Evolutionary conservation across 2,329 filamentous ascomycete species (phyloP), one percentile per base, ranked within the genome.

Genomic region (Botrytis hyacinthi): DNA sequence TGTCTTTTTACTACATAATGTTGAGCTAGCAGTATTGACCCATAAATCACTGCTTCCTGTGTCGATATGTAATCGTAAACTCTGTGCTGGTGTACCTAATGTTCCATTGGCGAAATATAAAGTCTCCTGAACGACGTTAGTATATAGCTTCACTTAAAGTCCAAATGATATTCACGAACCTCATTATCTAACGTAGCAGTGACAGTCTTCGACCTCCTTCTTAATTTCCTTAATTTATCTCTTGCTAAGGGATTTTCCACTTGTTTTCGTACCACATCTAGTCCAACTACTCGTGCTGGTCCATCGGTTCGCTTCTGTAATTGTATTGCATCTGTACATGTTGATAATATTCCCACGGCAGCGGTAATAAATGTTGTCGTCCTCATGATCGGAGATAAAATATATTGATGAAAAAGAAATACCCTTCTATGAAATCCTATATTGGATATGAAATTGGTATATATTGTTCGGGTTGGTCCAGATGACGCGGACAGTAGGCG

Each of bases 1-100:
- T 1, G 81, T 80, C 1, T 80, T 78, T 7, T 81, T 79, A 12
- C 80, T 79, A 80, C 93, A 97, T 26, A 93, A 82, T 0, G 78
- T 73, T 0, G 92, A 95, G 67, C 81, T 82, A 4, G 85, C 83
- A 3, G 89, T 87, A 79, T 97, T 96, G 12, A 92, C 87, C 90
- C 90, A 92, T 35, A 92, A 82, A 79, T 92, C 90, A 77, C 89
- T 91, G 82, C 89, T 91, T 68, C 90, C 90, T 9, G 90, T 92
- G 81, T 92, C 90, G 71, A 92, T 80, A 77, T 91, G 88, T 74
- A 92, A 83, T 29, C 85, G 84, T 61, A 92, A 77, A 1, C 81
- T 76, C 79, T 90, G 89, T 16, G 86, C 79, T 20, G 90, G 90
- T 3, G 89, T 92, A 68, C 90, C 90, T 66, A 92, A 76, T 9